Evolutionary conservation across 768 basidiomycete genomes (phyloP).

Genomic region (Lactarius trivialis): DNA sequence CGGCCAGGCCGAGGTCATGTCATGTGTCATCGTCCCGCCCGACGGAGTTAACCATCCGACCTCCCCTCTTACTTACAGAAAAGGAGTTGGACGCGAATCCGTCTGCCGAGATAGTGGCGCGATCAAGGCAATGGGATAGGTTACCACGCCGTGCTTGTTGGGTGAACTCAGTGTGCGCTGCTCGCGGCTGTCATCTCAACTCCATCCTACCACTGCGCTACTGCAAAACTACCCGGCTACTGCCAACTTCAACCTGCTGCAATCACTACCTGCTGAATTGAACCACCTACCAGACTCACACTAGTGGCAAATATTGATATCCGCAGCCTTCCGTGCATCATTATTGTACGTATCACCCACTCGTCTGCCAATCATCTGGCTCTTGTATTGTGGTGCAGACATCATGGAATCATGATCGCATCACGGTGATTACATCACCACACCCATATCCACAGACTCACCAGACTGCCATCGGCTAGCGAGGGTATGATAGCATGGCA

Average conservation of each 20-base stretch:
- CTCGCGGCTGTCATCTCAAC: neutral
- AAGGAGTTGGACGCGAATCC: neutral
- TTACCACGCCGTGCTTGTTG: neutral
- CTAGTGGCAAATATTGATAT: neutral
- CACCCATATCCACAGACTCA: neutral
- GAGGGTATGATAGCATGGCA: neutral
- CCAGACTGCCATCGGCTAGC: neutral
- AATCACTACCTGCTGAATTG: neutral
- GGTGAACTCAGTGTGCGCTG: neutral
- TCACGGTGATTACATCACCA: neutral
- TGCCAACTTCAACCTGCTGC: neutral
- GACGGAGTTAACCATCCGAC: neutral
- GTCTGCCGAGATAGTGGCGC: neutral
- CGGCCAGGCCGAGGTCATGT: neutral
- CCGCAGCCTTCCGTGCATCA: neutral
- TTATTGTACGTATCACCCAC: neutral
- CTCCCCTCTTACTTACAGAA: neutral
- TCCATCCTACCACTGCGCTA: neutral
- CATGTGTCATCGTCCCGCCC: neutral
- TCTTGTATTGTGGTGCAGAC: neutral
- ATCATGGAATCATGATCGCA: neutral
- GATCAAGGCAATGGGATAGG: neutral
- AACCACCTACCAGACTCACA: neutral
- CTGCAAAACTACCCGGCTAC: neutral
- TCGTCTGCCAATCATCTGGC: neutral